Conservation (phyloP, 495 filamentous ascomycete species). For the Lophium mytilinum region DNA sequence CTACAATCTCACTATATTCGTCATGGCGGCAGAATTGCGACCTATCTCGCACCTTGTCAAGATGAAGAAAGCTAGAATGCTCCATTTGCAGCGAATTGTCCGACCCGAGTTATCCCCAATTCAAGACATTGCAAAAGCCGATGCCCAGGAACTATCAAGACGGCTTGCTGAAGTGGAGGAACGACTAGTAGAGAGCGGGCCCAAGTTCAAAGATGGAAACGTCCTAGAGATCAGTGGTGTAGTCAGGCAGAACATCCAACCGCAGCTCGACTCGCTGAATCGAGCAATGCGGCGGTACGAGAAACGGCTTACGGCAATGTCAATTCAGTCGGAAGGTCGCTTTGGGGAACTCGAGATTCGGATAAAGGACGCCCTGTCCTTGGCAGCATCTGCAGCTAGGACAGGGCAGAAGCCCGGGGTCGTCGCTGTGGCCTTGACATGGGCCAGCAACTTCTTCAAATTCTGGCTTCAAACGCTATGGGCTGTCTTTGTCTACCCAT, state of each 20-base stretch:
- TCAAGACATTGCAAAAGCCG: constrained; percentile 35
- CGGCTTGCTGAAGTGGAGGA: constrained; percentile 68
- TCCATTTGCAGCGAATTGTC: constrained; percentile 74
- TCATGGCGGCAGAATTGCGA: constrained; percentile 77
- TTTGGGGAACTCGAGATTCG: constrained; percentile 60
- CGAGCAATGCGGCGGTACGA: constrained; percentile 91
- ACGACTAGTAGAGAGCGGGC: constrained; percentile 40
- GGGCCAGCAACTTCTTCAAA: constrained; percentile 6
- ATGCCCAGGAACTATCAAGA: constrained; percentile 48
- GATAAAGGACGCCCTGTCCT: constrained; percentile 65
- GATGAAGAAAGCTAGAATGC: constrained; percentile 66
- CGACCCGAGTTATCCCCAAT: constrained; percentile 38
- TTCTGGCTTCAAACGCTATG: constrained; percentile 9
- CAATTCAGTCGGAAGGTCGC: constrained; percentile 65
- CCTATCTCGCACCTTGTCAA: constrained; percentile 74
- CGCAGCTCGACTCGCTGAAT: constrained; percentile 81
- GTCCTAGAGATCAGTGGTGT: constrained; percentile 48
- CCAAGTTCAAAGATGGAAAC: constrained; percentile 20
- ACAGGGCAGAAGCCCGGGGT: constrained; percentile 38
- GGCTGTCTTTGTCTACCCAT: constrained; percentile 14
- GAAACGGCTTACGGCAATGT: constrained; percentile 67
- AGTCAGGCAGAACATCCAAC: constrained; percentile 57
- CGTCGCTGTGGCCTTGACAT: constrained; percentile 8
- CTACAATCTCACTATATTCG: constrained; percentile 90
- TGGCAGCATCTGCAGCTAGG: constrained; percentile 62